Evolutionary conservation across 768 basidiomycete genomes (phyloP).

Genomic region (Rhodotorula kratochvilovae): DNA sequence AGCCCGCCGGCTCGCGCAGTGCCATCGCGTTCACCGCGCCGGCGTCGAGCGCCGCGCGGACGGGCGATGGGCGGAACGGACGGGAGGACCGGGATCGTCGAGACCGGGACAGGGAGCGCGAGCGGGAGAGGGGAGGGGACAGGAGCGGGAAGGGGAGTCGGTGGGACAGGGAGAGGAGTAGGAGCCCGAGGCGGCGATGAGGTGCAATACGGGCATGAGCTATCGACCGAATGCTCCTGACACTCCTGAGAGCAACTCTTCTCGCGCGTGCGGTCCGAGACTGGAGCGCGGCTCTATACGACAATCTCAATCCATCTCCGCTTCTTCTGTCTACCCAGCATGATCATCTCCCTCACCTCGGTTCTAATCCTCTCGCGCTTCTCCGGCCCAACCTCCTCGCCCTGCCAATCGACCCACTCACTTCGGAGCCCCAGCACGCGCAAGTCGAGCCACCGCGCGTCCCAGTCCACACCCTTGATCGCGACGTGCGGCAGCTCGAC

Average conservation of each 20-base stretch:
- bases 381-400: background rate
- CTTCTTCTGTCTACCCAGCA: background rate
- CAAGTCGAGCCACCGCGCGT: conserved; percentile 10
- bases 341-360: conserved; percentile 2
- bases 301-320: conserved; percentile 24
- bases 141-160: conserved; percentile 24
- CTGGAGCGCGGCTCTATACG: background rate
- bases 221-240: background rate
- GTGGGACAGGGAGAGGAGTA: conserved; percentile 37
- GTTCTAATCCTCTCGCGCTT: background rate
- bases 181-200: conserved; percentile 28
- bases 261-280: no score
- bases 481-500: conserved; percentile 1
- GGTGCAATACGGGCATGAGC: background rate
- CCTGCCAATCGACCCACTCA: background rate
- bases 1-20: conserved; percentile 57
- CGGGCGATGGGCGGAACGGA: background rate
- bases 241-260: no score
- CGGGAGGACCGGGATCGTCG: conserved; percentile 6
- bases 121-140: conserved; percentile 6
- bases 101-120: conserved; percentile 14
- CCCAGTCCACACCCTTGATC: conserved; percentile 15
- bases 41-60: background rate
- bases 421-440: background rate
- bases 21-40: conserved; percentile 61